phyloP scores from a whole-genome alignment of 2,329 filamentous ascomycete species.

The Bretziella fagacearum region DNA sequence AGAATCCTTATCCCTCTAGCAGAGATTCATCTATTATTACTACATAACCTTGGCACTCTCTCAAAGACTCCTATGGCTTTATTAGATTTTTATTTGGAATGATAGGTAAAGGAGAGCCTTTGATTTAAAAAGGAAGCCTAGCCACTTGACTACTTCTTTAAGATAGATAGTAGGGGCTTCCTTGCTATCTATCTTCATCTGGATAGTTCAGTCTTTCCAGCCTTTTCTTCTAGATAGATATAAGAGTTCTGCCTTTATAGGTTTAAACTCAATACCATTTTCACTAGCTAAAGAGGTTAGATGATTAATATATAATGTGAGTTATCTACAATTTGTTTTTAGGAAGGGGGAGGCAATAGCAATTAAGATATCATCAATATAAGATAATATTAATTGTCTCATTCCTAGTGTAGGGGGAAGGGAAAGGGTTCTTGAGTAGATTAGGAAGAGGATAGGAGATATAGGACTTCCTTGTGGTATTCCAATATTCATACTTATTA shows the following conservation, averaged over 20 bases:
- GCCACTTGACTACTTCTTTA: background rate
- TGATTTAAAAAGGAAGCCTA: background rate
- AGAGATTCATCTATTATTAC: background rate
- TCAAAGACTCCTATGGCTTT: background rate
- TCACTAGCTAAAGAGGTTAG: background rate
- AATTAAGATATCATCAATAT: background rate
- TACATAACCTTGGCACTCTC: background rate
- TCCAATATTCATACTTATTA: background rate
- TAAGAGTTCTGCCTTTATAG: background rate
- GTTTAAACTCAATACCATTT: background rate
- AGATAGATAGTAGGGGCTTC: background rate
- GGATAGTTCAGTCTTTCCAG: background rate
- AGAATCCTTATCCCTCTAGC: background rate
- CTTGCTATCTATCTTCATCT: too few species aligned
- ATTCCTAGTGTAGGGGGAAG: background rate
- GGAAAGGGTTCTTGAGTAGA: background rate
- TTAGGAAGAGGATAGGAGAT: background rate
- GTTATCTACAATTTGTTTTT: background rate
- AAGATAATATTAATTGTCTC: background rate
- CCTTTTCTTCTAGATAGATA: background rate
- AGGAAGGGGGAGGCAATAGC: background rate
- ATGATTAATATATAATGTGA: background rate
- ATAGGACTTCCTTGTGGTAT: background rate
- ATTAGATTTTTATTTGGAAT: background rate
- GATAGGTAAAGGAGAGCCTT: background rate